Percentiles rank a stretch among this genome's conserved stretches.
Evolutionary conservation across 2,329 filamentous ascomycete species (phyloP).

Genomic region (Didymella pinodella): DNA sequence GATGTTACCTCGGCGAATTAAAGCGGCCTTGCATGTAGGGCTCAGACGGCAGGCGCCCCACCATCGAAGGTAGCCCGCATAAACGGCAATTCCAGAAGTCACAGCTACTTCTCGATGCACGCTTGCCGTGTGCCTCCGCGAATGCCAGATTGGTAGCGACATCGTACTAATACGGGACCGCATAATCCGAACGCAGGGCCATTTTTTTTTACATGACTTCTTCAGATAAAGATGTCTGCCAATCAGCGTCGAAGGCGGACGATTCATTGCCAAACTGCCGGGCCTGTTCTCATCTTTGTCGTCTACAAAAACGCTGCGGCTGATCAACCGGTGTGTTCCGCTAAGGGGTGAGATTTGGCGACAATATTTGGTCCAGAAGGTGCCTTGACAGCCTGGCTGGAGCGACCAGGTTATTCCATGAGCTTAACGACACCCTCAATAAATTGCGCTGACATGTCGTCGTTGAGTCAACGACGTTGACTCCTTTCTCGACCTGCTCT

Average conservation of each 20-base stretch:
- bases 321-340: conserved; percentile 22
- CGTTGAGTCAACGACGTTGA: background rate
- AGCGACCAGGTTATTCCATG: conserved; percentile 19
- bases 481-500: background rate
- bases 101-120: conserved; percentile 25
- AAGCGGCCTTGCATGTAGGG: conserved; percentile 32
- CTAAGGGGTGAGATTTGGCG: conserved; percentile 20
- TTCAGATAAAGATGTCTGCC: conserved; percentile 14
- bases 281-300: conserved; percentile 24
- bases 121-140: conserved; percentile 13
- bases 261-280: conserved; percentile 24
- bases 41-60: conserved; percentile 44
- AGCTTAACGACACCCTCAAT: conserved; percentile 3
- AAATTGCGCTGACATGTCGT: conserved; percentile 5
- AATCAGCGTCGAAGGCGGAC: conserved; percentile 3
- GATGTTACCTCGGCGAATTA: conserved; percentile 41
- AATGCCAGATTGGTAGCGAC: conserved; percentile 13
- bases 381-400: conserved; percentile 5
- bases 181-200: conserved; percentile 33
- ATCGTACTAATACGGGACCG: conserved; percentile 21
- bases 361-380: conserved; percentile 17
- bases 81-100: conserved; percentile 36
- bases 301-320: conserved; percentile 30
- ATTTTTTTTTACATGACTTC: conserved; percentile 1
- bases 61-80: conserved; percentile 36